Percentiles rank a stretch among this genome's conserved stretches.
These are phyloP conservation scores for Sphaerulina musiva DNA, from an alignment of 2,329 filamentous ascomycete genomes.

Conservation along the genomic window DNA sequence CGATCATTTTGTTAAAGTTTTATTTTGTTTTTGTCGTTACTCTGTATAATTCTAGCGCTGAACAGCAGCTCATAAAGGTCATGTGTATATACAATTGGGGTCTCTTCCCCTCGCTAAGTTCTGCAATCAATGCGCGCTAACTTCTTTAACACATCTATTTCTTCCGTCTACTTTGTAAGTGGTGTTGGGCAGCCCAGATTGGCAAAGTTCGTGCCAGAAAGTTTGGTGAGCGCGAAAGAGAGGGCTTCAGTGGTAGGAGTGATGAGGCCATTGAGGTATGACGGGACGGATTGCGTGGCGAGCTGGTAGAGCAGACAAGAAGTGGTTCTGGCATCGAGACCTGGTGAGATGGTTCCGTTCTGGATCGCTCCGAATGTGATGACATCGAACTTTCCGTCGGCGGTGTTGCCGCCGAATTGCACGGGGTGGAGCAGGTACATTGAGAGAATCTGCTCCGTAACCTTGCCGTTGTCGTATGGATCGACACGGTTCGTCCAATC, in stretches of 20 bases:
- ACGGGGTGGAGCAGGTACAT: constrained; percentile 38
- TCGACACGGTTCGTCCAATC: constrained; percentile 35
- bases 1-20: no score
- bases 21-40: no score
- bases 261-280: constrained; percentile 34
- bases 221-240: constrained; percentile 28
- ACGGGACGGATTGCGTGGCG: constrained; percentile 35
- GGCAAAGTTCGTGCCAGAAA: constrained; percentile 26
- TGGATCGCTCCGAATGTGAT: constrained; percentile 36
- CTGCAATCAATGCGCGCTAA: not conserved
- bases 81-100: not conserved
- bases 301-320: constrained; percentile 43
- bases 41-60: no score
- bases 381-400: constrained; percentile 8
- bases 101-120: not conserved
- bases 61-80: no score
- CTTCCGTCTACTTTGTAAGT: constrained; percentile 1
- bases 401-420: constrained; percentile 24
- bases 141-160: not conserved
- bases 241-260: constrained; percentile 36
- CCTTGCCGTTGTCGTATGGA: constrained; percentile 35
- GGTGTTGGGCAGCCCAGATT: constrained; percentile 36
- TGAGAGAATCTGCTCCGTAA: constrained; percentile 36
- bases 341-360: constrained; percentile 35
- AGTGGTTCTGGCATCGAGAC: constrained; percentile 27